These are phyloP conservation scores for Diplocarpon rosae DNA, from an alignment of 2,329 filamentous ascomycete genomes.

Conservation along the genomic window DNA sequence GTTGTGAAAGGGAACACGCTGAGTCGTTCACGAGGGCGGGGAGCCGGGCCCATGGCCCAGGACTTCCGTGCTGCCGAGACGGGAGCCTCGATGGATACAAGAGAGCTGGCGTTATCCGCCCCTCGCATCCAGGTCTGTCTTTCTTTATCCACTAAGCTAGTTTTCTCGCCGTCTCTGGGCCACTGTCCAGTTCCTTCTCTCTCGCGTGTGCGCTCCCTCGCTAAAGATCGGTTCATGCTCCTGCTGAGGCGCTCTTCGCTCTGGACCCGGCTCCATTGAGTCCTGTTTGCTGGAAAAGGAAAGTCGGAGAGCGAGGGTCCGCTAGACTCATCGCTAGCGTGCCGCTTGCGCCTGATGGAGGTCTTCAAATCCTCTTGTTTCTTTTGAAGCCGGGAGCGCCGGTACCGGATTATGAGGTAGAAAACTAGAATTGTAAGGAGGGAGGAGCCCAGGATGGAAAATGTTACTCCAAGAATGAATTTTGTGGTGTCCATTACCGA, in stretches of 20 bases:
- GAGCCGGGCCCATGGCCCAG: not conserved
- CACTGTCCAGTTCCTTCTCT: not conserved
- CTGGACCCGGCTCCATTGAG: slow-evolving; percentile 3
- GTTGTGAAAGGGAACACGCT: not conserved
- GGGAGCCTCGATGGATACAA: not conserved
- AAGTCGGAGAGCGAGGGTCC: slow-evolving; percentile 8
- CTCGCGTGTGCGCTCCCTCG: not conserved
- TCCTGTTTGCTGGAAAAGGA: slow-evolving; percentile 7
- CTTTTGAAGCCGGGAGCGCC: slow-evolving; percentile 2
- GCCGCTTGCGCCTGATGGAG: slow-evolving; percentile 3
- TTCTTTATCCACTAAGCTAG: not conserved
- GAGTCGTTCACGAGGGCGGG: not conserved
- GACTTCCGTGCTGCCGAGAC: not conserved
- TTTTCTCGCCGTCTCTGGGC: not conserved
- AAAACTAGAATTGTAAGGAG: slow-evolving; percentile 12
- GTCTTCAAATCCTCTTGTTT: slow-evolving; percentile 9
- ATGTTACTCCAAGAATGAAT: slow-evolving; percentile 15
- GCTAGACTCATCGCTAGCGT: slow-evolving; percentile 1
- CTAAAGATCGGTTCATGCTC: not conserved
- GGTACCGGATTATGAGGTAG: slow-evolving; percentile 9
- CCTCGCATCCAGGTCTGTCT: slow-evolving; percentile 1
- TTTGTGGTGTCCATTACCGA: slow-evolving; percentile 9
- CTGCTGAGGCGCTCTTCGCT: not conserved
- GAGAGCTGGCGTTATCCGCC: not conserved
- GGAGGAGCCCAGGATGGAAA: slow-evolving; percentile 19